Percentiles rank a stretch among this genome's conserved stretches.
Evolutionary conservation across 768 basidiomycete species (phyloP).

Genomic region (Mycena vulgaris): DNA sequence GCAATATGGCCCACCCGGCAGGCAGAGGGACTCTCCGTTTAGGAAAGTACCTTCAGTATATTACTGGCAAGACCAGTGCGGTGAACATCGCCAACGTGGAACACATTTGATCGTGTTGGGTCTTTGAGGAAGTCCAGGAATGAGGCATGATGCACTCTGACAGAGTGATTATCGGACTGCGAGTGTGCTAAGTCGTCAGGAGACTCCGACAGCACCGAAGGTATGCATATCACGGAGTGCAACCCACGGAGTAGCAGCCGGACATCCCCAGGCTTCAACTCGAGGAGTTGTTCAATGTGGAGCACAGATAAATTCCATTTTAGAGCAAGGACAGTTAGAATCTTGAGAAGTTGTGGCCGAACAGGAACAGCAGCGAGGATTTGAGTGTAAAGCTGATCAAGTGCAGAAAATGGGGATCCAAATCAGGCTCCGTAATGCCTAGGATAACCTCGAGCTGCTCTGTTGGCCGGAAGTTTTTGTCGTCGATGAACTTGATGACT

Average conservation of each 20-base stretch:
- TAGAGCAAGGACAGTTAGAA: not conserved
- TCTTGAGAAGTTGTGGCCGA: not conserved
- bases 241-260: not conserved
- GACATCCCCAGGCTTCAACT: too few species aligned
- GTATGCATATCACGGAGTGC: not conserved
- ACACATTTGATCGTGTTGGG: too few species aligned
- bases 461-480: conserved; percentile 14
- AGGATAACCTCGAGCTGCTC: conserved; percentile 15
- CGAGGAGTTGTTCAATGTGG: not conserved
- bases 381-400: too few species aligned
- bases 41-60: too few species aligned
- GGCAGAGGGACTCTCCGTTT: too few species aligned
- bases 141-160: too few species aligned
- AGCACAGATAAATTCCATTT: not conserved
- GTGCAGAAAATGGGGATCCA: conserved; percentile 12
- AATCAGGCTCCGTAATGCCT: not conserved
- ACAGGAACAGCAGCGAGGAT: conserved; percentile 1
- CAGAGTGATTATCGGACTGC: conserved; percentile 9
- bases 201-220: not conserved
- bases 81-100: too few species aligned
- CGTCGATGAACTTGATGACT: conserved; percentile 21
- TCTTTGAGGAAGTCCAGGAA: too few species aligned
- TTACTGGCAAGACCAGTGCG: too few species aligned
- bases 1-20: too few species aligned
- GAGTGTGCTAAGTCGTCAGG: not conserved